A percentile compares a stretch with the other conserved stretches of the same genome.
Evolutionary conservation across 345 rosid genomes (phyloP).

Genomic region (Turritis glabra): DNA sequence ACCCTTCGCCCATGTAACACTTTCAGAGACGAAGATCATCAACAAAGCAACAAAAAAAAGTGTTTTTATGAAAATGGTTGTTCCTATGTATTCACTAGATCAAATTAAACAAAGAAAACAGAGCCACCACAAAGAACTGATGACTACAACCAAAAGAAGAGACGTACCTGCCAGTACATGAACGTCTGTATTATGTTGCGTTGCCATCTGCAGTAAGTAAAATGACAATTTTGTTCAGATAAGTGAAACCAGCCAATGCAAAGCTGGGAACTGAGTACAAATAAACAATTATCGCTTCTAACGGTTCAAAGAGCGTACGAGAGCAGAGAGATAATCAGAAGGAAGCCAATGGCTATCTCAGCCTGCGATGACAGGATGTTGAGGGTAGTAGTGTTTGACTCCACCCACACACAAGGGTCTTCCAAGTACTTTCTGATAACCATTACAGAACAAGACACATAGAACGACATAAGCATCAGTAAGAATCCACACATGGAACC

Average conservation of each 20-base stretch:
- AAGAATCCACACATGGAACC: constrained; percentile 25
- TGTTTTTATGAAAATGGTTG: neutral
- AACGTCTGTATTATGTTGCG: constrained; percentile 95
- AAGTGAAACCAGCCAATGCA: constrained; percentile 3
- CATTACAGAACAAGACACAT: constrained; percentile 25
- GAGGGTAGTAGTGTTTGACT: constrained; percentile 81
- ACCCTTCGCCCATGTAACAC: neutral
- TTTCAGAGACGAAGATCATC: neutral
- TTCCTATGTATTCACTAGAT: constrained; percentile 4
- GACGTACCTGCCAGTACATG: constrained; percentile 97
- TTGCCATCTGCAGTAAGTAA: constrained; percentile 75
- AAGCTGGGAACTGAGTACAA: neutral
- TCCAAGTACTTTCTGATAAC: constrained; percentile 81
- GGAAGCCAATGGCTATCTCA: constrained; percentile 91
- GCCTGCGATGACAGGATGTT: constrained; percentile 85
- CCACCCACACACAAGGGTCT: constrained; percentile 97
- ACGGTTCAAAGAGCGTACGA: constrained; percentile 53
- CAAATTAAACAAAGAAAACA: neutral
- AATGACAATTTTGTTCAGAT: constrained; percentile 1
- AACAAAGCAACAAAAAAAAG: neutral
- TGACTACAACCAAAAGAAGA: neutral
- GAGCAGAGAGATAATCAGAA: constrained; percentile 69
- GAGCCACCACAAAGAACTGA: neutral
- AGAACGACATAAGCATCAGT: constrained; percentile 5
- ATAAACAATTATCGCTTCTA: neutral